Conservation (phyloP, 306 rosid species). For the Quillaja saponaria region DNA sequence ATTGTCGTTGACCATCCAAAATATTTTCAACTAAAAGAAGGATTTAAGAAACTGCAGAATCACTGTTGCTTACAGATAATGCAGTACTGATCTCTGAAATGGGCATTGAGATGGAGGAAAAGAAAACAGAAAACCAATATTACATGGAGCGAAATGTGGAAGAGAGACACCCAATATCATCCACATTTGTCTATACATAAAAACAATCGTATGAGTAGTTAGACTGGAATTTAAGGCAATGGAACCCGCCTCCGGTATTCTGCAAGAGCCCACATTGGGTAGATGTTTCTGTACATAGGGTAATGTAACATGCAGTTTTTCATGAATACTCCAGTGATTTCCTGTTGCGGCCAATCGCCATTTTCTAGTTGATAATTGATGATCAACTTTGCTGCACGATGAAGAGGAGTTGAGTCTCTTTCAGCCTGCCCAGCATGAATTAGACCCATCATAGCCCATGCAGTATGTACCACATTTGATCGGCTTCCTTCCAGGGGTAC, state of each 20-base stretch:
- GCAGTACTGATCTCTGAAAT: no score
- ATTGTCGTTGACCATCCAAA: no score
- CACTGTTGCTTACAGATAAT: no score
- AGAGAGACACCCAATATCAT: no score
- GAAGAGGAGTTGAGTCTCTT: constrained; percentile 60
- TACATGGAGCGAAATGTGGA: no score
- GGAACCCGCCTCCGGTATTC: constrained; percentile 64
- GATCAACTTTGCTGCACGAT: constrained; percentile 51
- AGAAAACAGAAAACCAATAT: no score
- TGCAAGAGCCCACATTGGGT: constrained; percentile 71
- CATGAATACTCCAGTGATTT: constrained; percentile 62
- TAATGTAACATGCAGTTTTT: constrained; percentile 70
- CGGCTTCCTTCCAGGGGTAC: constrained; percentile 50
- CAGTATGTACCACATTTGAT: constrained; percentile 67
- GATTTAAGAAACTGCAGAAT: no score
- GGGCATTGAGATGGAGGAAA: no score
- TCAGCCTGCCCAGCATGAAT: constrained; percentile 59
- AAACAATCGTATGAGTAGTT: no score
- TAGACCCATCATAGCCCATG: constrained; percentile 73
- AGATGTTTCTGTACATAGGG: constrained; percentile 70
- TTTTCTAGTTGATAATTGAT: constrained; percentile 62
- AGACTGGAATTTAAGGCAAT: constrained; percentile 36
- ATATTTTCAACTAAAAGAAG: no score
- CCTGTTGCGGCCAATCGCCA: constrained; percentile 77
- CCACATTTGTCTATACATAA: no score